Evolutionary conservation across 2,329 filamentous ascomycete species (phyloP).

Genomic region (Penicillium corylophilum): DNA sequence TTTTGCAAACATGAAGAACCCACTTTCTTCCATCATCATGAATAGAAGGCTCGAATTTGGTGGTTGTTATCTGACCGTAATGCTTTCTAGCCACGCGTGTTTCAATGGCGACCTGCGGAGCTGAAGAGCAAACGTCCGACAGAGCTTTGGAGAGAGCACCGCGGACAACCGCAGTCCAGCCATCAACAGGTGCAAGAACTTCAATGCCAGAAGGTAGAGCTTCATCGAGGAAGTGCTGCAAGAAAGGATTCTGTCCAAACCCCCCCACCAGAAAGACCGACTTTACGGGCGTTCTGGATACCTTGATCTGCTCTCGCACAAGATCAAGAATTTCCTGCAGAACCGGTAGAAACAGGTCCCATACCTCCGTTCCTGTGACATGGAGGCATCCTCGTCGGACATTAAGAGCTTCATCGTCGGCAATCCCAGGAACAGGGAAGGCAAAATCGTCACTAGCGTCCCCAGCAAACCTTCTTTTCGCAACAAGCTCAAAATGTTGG

Average conservation of each 20-base stretch:
- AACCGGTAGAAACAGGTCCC: conserved; percentile 22
- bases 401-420: conserved; percentile 15
- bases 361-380: conserved; percentile 17
- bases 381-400: conserved; percentile 23
- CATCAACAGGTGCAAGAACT: too few species aligned
- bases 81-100: neutral
- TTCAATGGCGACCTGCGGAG: neutral
- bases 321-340: conserved; percentile 20
- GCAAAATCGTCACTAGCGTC: conserved; percentile 10
- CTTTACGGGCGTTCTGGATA: conserved; percentile 30
- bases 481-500: conserved; percentile 24
- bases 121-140: too few species aligned
- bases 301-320: conserved; percentile 39
- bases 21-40: neutral
- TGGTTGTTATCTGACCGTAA: neutral
- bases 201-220: too few species aligned
- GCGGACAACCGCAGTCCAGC: too few species aligned
- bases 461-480: conserved; percentile 20
- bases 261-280: too few species aligned
- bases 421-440: conserved; percentile 21
- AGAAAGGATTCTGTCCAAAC: too few species aligned
- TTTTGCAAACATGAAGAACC: neutral
- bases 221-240: too few species aligned
- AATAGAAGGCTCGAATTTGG: neutral
- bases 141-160: too few species aligned